Base-by-base conservation (phyloP, 2,329 filamentous ascomycete genomes). In the Eutypella sp. region DNA sequence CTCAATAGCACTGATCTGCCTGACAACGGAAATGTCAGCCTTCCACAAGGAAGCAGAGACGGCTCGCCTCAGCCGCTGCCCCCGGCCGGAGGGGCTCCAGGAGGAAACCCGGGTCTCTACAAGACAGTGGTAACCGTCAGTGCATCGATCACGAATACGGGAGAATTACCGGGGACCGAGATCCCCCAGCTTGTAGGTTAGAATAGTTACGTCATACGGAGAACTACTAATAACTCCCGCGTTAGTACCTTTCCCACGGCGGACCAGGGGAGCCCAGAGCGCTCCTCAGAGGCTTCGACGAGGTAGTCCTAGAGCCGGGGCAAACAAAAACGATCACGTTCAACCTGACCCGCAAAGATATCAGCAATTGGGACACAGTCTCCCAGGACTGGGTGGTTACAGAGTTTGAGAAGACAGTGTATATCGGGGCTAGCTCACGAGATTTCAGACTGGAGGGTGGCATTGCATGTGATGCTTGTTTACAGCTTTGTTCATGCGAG, bases 331-430 rank as follows among this genome's bases (percentile, higher is more conserved):
- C 75, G 1, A 93, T 93, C 67, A 74, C 66, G 1, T 83, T 81
- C 1, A 78, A 84, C 33, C 67, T 96, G 48, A 90, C 82, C 13
- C 78, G 90, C 36, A 81, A 89, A 45, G 92, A 96, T 61, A 57
- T 96, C 47, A 89, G 85, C 62, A 93, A 90, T 70, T 96, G 91
- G 91, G 87, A 95, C 55, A 69, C 78, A 1, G 74, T 64, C 2
- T 65, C 70, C 6, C 89, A 96, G 73, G 84, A 96, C 71, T 96
- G 92, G 90, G 78, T 88, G 29, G 56, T 81, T 5, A 75, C 67
- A 8, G 56, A 66, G 23, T 60, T 67, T 27, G 59, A 68, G 41
- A 81, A 81, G 70, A 78, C 60, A 49, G 70, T 75, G 13, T 79
- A 64, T 51, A 73, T 81, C 1, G 78, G 77, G 4, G 67, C 70